Percentiles rank a stretch among this genome's conserved stretches.
These are phyloP conservation scores for Colletotrichum nymphaeae DNA, from an alignment of 2,329 filamentous ascomycete species.

Conservation along the genomic window DNA sequence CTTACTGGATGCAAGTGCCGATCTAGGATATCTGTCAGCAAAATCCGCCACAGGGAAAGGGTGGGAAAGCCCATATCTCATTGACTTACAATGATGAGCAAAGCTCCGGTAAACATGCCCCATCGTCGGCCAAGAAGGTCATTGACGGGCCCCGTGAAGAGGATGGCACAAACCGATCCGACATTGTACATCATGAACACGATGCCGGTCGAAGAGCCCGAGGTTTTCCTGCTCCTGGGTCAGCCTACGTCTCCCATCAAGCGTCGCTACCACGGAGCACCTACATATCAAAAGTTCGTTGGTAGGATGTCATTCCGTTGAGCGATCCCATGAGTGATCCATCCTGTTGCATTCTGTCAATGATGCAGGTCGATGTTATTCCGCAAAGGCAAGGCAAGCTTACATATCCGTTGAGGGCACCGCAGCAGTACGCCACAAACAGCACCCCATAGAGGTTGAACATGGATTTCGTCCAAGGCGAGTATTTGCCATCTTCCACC, in stretches of 20 bases:
- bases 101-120: constrained; percentile 53
- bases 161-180: constrained; percentile 51
- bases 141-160: constrained; percentile 46
- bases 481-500: constrained; percentile 30
- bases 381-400: neutral
- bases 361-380: too few species aligned
- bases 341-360: constrained; percentile 13
- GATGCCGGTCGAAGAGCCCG: constrained; percentile 31
- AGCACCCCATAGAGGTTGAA: constrained; percentile 35
- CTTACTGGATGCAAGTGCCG: constrained; percentile 13
- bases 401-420: constrained; percentile 34
- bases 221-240: constrained; percentile 31
- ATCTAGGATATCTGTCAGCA: neutral
- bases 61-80: rapidly evolving
- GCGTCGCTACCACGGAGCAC: neutral
- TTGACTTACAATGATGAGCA: constrained; percentile 52
- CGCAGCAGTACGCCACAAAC: constrained; percentile 36
- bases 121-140: constrained; percentile 53
- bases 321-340: constrained; percentile 41
- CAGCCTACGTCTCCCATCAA: neutral
- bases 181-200: constrained; percentile 60
- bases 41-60: neutral
- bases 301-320: constrained; percentile 42
- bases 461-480: constrained; percentile 38
- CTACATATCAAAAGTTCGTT: constrained; percentile 30